Base-by-base conservation (phyloP, 805 yeast species). In the Sugiyamaella qingdaonensis region DNA sequence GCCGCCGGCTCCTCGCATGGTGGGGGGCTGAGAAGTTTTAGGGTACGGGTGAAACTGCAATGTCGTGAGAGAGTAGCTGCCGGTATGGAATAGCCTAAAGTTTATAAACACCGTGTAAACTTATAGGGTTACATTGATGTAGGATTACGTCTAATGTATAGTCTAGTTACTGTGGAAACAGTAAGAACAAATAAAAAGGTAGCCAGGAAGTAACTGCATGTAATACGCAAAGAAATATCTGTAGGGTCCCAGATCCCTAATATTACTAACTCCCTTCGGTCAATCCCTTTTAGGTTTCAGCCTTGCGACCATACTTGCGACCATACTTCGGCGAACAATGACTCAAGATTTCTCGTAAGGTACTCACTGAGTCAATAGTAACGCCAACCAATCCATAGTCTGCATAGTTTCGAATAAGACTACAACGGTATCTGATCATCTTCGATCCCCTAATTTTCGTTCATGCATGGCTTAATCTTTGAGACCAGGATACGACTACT, bases 401-500 rank as follows among this genome's bases (percentile, higher is more conserved):
- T 74, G 75, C 74, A 72, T 72, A 71, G 74, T 71, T 70, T 69
- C 64, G 70, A 64, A 65, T 66, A 64, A 66, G 70, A 66, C 69
- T 67, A 66, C 70, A 73, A 71, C 74, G 74, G 74, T 71, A 69
- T 71, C 74, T 71, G 73, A 70, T 70, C 74, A 70, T 71, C 75
- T 71, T 71, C 73, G 74, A 71, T 71, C 74, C 74, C 73, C 75
- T 71, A 70, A 70, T 74, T 71, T 71, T 71, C 73, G 74, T 71
- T 71, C 74, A 72, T 68, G 64, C 74, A 73, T 73, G 75, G 76
- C 76, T 72, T 72, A 71, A 73, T 73, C 76, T 73, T 73, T 73
- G 76, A 72, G 76, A 73, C 76, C 73, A 73, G 77, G 77, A 73
- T 73, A 73, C 71, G 75, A 73, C 75, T 73, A 73, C 76, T 73